These are phyloP conservation scores for Aspergillus pseudoviridinutans DNA, from an alignment of 2,329 filamentous ascomycete genomes.

Conservation along the genomic window DNA sequence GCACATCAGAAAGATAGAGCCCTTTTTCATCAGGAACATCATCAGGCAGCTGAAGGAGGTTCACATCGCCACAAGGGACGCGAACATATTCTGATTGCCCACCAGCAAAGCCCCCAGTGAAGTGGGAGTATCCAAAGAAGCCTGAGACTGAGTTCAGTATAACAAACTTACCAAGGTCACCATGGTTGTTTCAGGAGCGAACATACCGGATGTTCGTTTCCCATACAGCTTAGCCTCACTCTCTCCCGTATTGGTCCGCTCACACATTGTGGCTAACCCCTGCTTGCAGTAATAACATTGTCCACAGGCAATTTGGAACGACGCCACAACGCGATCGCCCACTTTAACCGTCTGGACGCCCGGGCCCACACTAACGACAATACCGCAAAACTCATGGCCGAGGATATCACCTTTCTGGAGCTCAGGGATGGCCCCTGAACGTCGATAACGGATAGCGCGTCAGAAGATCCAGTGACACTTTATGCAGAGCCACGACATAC, in stretches of 20 bases:
- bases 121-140: slow-evolving; percentile 68
- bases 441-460: neutral
- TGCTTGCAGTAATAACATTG: slow-evolving; percentile 73
- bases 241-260: slow-evolving; percentile 71
- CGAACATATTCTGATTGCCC: slow-evolving; percentile 84
- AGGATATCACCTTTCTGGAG: slow-evolving; percentile 63
- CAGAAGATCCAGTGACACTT: neutral
- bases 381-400: slow-evolving; percentile 55
- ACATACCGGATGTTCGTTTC: slow-evolving; percentile 63
- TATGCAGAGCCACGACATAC: slow-evolving; percentile 13
- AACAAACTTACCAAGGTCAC: neutral
- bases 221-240: slow-evolving; percentile 74
- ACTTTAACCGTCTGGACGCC: slow-evolving; percentile 51
- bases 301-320: slow-evolving; percentile 73
- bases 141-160: slow-evolving; percentile 24
- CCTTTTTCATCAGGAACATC: slow-evolving; percentile 80
- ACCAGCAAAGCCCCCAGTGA: slow-evolving; percentile 82
- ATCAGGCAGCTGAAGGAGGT: slow-evolving; percentile 73
- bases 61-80: slow-evolving; percentile 75
- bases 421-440: slow-evolving; percentile 49
- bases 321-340: slow-evolving; percentile 72
- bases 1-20: slow-evolving; percentile 75
- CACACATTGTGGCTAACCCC: slow-evolving; percentile 77
- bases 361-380: slow-evolving; percentile 53
- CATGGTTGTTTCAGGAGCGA: neutral